Conservation (phyloP, 139 green algal genomes). For the Asterochloris erici region DNA sequence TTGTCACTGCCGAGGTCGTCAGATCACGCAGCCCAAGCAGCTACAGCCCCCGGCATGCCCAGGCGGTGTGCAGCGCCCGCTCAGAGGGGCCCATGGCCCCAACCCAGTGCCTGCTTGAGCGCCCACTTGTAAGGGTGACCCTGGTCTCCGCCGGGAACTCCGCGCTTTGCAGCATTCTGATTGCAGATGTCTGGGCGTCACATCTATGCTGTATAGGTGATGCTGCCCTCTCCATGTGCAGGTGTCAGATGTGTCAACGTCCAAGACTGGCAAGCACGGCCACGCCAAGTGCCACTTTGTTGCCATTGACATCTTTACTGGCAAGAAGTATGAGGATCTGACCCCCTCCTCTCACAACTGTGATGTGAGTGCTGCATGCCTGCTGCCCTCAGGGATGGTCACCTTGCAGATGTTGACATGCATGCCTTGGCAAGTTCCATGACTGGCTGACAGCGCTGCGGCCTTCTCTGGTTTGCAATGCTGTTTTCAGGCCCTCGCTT, state of each 20-base stretch:
- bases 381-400: neutral
- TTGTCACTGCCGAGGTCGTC: neutral
- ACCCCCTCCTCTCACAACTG: conserved; percentile 97
- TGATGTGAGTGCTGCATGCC: conserved; percentile 59
- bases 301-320: conserved; percentile 96
- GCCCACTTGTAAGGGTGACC: neutral
- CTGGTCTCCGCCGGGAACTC: neutral
- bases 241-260: conserved; percentile 98
- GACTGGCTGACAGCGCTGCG: neutral
- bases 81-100: too few species aligned
- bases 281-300: conserved; percentile 99
- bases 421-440: too few species aligned
- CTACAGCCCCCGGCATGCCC: neutral
- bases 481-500: neutral
- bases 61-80: too few species aligned
- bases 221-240: conserved; percentile 35
- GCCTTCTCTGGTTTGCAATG: neutral
- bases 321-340: conserved; percentile 99
- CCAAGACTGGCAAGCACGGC: conserved; percentile 99
- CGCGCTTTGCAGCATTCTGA: neutral
- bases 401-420: too few species aligned
- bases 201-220: neutral
- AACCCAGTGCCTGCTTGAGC: neutral
- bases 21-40: neutral
- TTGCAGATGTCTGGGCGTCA: neutral